Base-by-base conservation (phyloP, 371 early-diverging fungal species). In the Mortierella sp. region DNA sequence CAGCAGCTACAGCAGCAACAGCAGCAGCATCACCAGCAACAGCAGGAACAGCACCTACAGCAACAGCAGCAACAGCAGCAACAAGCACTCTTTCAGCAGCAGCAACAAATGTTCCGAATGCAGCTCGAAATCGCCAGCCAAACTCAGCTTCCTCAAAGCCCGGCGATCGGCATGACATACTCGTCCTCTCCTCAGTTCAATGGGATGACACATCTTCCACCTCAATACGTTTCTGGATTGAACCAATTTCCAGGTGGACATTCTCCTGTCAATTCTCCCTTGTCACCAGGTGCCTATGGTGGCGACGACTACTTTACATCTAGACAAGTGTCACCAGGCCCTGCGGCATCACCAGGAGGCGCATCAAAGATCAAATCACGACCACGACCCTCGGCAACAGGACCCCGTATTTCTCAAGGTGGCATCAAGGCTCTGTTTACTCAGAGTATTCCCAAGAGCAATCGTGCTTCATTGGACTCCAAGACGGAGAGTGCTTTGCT, bases 401-500 rank as follows among this genome's bases (percentile, higher is more conserved):
- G 54, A 2, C 24, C 64, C 1, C 58, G 74, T 17, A 41, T 63
- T 24, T 63, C 74, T 6, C 74, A 74, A 28, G 74, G 74, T 16
- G 74, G 74, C 4, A 67, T 74, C 60, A 74, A 74, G 48, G 74
- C 74, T 1, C 68, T 74, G n/a, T 74, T 67, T 60, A 61, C 64
- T 3, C 73, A 67, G 40, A 56, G 51, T 29, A 53, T 63, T 39
- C 59, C 74, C 29, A 74, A 74, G 50, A 63, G 24, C 50, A 67
- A 51, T 41, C 74, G 74, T 21, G 46, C 60, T 6, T 74, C 74
- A 5, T 22, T 74, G 12, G 74, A 74, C 29, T 39, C 59, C 27
- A 74, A 67, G 60, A 27, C 64, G 8, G 74, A 74, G 34, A 50
- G 50, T 25, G 47, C 64, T 4, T 31, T 55, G 28, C 71, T 50